phyloP scores from a whole-genome alignment of 2,329 filamentous ascomycete species.

The Emergomyces orientalis region DNA sequence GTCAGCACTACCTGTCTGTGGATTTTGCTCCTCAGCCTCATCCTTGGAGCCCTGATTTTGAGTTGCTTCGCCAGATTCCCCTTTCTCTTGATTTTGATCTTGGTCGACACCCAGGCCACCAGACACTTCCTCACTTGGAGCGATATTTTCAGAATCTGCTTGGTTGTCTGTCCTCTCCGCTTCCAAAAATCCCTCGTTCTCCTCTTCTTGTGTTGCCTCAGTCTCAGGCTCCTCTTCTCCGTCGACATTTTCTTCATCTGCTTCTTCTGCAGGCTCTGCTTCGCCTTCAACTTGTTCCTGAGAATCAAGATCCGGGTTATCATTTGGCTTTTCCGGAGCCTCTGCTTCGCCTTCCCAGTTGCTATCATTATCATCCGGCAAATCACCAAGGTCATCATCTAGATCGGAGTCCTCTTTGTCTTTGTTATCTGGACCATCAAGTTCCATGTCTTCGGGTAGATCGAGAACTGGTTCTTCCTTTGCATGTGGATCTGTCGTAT shows the following conservation, averaged over 20 bases:
- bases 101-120: conserved; percentile 32
- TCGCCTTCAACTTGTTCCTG: conserved; percentile 27
- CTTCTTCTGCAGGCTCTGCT: conserved; percentile 28
- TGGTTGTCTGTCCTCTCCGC: conserved; percentile 42
- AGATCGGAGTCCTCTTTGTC: conserved; percentile 46
- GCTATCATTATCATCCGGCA: conserved; percentile 34
- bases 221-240: conserved; percentile 29
- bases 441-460: conserved; percentile 77
- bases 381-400: conserved; percentile 40
- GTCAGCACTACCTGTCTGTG: conserved; percentile 35
- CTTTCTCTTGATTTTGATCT: conserved; percentile 35
- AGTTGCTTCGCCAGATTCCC: conserved; percentile 39
- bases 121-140: conserved; percentile 34
- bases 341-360: conserved; percentile 25
- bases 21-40: conserved; percentile 39
- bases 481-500: conserved; percentile 63
- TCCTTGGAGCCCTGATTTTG: conserved; percentile 38
- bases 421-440: conserved; percentile 56
- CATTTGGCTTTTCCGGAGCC: conserved; percentile 13
- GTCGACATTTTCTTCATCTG: conserved; percentile 36
- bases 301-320: conserved; percentile 25
- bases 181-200: conserved; percentile 42
- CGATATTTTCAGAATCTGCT: conserved; percentile 47
- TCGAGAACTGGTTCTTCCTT: conserved; percentile 75
- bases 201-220: conserved; percentile 37